phyloP scores from a whole-genome alignment of 768 basidiomycete genomes.

The Paxillus rubicundulus region DNA sequence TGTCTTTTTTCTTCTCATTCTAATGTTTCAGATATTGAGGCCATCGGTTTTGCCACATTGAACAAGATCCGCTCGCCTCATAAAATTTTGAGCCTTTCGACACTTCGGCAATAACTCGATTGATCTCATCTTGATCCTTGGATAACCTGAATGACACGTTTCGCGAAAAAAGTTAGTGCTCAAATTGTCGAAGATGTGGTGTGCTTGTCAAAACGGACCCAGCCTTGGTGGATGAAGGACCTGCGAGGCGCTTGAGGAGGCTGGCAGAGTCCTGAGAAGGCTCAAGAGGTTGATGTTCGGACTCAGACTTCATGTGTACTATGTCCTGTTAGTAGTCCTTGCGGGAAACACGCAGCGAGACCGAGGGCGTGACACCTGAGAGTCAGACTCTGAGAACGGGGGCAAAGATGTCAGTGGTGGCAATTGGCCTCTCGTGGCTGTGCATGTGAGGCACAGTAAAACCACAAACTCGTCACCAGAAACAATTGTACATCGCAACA shows the following conservation, averaged over 20 bases:
- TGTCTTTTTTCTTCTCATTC: slow-evolving; percentile 91
- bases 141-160: slow-evolving; percentile 47
- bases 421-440: too few species aligned
- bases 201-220: slow-evolving; percentile 49
- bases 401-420: too few species aligned
- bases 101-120: slow-evolving; percentile 83
- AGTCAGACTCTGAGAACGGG: too few species aligned
- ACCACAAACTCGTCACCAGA: too few species aligned
- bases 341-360: not conserved
- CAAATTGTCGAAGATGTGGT: not conserved
- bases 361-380: not conserved
- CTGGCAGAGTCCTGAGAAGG: slow-evolving; percentile 64
- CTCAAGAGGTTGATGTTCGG: slow-evolving; percentile 24
- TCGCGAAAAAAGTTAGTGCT: slow-evolving; percentile 10
- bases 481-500: too few species aligned
- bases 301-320: slow-evolving; percentile 19
- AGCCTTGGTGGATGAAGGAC: slow-evolving; percentile 86
- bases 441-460: too few species aligned
- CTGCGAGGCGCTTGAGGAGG: slow-evolving; percentile 77
- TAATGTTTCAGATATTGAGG: slow-evolving; percentile 26
- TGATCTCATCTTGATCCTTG: slow-evolving; percentile 80
- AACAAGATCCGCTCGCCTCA: slow-evolving; percentile 48
- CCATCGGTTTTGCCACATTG: slow-evolving; percentile 1
- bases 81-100: slow-evolving; percentile 94
- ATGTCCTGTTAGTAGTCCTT: not conserved